These are phyloP conservation scores for Diaporthe ampelina DNA, from an alignment of 2,329 filamentous ascomycete genomes.

Conservation along the genomic window DNA sequence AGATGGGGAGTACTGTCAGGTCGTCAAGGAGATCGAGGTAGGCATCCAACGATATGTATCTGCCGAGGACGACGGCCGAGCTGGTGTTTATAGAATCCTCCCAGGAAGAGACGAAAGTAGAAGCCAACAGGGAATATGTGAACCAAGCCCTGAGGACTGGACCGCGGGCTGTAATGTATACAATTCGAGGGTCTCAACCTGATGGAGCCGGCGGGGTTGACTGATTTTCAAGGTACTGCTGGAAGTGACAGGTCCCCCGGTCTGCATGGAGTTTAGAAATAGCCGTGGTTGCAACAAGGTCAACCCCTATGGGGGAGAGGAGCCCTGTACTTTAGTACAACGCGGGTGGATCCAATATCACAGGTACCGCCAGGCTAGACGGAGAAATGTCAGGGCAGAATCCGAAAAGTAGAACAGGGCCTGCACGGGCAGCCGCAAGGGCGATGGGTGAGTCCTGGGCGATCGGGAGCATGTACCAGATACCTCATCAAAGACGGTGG, in stretches of 20 bases:
- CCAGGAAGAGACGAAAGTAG: slow-evolving; percentile 30
- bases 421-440: slow-evolving; percentile 54
- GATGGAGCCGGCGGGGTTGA: slow-evolving; percentile 57
- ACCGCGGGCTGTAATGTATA: slow-evolving; percentile 39
- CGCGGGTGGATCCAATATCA: slow-evolving; percentile 64
- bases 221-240: slow-evolving; percentile 54
- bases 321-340: slow-evolving; percentile 58
- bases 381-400: slow-evolving; percentile 63
- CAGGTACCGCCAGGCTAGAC: slow-evolving; percentile 57
- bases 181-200: slow-evolving; percentile 50
- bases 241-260: slow-evolving; percentile 55
- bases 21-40: slow-evolving; percentile 2
- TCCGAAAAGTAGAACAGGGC: slow-evolving; percentile 58
- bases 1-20: background rate
- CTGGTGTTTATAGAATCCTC: slow-evolving; percentile 34
- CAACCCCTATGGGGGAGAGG: slow-evolving; percentile 49
- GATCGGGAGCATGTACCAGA: slow-evolving; percentile 51
- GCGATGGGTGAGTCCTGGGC: slow-evolving; percentile 44
- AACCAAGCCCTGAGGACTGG: slow-evolving; percentile 25
- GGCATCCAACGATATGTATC: slow-evolving; percentile 2
- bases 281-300: slow-evolving; percentile 57
- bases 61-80: slow-evolving; percentile 17
- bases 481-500: slow-evolving; percentile 58
- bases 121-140: background rate
- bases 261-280: slow-evolving; percentile 58